Base-by-base conservation (phyloP, 2,329 filamentous ascomycete species). In the Venturia oleaginea region DNA sequence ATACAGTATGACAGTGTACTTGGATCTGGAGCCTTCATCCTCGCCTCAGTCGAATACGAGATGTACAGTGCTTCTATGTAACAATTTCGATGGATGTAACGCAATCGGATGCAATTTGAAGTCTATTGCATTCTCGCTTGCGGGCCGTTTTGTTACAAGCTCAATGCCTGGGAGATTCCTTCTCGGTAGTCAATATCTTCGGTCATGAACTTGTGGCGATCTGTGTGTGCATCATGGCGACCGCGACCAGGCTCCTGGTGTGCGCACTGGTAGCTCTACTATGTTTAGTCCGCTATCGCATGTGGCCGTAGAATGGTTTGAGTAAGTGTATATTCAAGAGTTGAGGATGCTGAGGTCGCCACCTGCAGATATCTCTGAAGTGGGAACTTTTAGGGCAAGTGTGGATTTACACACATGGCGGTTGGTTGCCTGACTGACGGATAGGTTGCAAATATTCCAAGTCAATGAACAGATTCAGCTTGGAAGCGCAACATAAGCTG, bases 11-110 rank as follows among this genome's bases (percentile, higher is more conserved):
- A 70, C 59, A 71, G 68, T 42, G 65, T 67, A 0, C 32, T 70
- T 30, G 70, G 69, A 0, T 67, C 66, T 34, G 68, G 64, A 4
- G 69, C 71, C n/a, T 72, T 72, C 67, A 67, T 71, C 38, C 63
- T 68, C 24, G 71, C 71, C 13, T 69, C 68, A 19, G 27, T 70
- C 46, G 71, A 72, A 64, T 65, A 67, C 8, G 70, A 51, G 22
- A 51, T 27, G 27, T 13, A 51, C 10, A 27, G 15, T 19, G 6
- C 22, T 51, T 5, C 46, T 22, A 27, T 1, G 7, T 51, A 6
- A 19, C 6, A 38, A 6, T 38, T 6, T 38, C 6, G 11, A 38
- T 38, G 11, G 37, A 38, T 38, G 11, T 38, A 38, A 11, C 37
- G 11, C 6, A 43, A 17, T 3, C 2, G n/a, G n/a, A 5, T 13